Base-by-base conservation (phyloP, 371 early-diverging fungal species). In the Mortierella sp. region DNA sequence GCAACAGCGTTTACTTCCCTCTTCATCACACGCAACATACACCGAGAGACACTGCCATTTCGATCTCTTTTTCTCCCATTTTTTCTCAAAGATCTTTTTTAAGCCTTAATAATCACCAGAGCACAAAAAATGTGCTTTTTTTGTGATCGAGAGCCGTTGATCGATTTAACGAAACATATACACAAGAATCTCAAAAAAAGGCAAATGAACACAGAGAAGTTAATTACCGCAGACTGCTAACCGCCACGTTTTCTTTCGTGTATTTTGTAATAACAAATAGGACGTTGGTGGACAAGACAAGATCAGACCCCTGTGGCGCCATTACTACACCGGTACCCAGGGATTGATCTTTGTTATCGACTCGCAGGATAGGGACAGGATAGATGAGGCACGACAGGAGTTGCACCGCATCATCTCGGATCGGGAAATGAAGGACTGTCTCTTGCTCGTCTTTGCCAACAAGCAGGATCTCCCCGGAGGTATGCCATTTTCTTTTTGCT, bases 221-320 rank as follows among this genome's bases (percentile, higher is more conserved):
- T 38, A 4, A 44, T 21, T 41, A 1, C 4, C 24, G 24, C 43
- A 14, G 8, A 72, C 27, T 63, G 21, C 63, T 63, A 63, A 63
- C 38, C 16, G 16, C 63, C 63, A 63, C 38, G 29, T 54, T 21
- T 18, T 71, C 24, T 0, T 48, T 41, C 10, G 2, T 71, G 21
- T 38, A 7, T 24, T 29, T 71, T 18, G 35, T 14, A 38, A 12
- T 55, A 21, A 27, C 21, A 3, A 60, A 55, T 88, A 95, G 96
- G 97, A 97, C 88, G 96, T 97, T 0, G 97, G 97, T 72, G 97
- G 97, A 75, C 97, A 97, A 87, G 96, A 96, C 87, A 97, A 96
- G 89, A 97, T 97, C 83, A 90, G 97, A 70, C 96, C 96, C 55
- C 87, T 97, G 48, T 97, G 97, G 97, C 91, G 97, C 80, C 97